A percentile compares a stretch with the other conserved stretches of the same genome.
These are phyloP conservation scores for Trichomonascaceae sp. DNA, from an alignment of 1,139 yeast genomes.

Conservation along the genomic window DNA sequence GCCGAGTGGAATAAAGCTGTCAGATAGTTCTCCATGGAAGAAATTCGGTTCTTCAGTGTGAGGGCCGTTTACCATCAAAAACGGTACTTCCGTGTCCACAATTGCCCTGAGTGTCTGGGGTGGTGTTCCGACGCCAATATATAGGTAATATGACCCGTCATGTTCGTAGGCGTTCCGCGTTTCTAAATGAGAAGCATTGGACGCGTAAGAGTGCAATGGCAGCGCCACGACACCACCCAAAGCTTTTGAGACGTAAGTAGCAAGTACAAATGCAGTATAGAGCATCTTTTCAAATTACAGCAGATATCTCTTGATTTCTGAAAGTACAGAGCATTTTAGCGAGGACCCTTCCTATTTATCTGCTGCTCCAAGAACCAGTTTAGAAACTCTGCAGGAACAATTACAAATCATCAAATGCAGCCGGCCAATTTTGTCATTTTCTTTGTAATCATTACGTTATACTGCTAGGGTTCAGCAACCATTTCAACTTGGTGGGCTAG, in stretches of 20 bases:
- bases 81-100: slow-evolving; percentile 44
- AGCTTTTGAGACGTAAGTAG: slow-evolving; percentile 11
- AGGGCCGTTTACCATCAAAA: slow-evolving; percentile 39
- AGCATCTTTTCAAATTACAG: neutral
- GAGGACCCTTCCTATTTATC: neutral
- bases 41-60: slow-evolving; percentile 19
- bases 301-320: neutral
- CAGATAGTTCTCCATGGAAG: slow-evolving; percentile 15
- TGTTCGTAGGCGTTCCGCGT: slow-evolving; percentile 16
- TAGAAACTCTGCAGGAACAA: neutral
- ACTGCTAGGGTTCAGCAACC: neutral
- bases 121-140: slow-evolving; percentile 40
- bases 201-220: slow-evolving; percentile 15
- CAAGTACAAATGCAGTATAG: slow-evolving; percentile 13
- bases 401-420: neutral
- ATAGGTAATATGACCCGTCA: slow-evolving; percentile 32
- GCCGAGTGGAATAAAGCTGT: neutral
- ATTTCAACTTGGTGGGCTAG: neutral
- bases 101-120: slow-evolving; percentile 34
- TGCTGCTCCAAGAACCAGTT: neutral
- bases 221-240: slow-evolving; percentile 24
- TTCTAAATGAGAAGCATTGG: neutral
- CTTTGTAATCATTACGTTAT: neutral
- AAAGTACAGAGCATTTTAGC: neutral
- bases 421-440: neutral